Percentiles rank a stretch among this genome's conserved stretches.
phyloP scores from a whole-genome alignment of 163 green algal genomes.

The Scenedesmus sp. region DNA sequence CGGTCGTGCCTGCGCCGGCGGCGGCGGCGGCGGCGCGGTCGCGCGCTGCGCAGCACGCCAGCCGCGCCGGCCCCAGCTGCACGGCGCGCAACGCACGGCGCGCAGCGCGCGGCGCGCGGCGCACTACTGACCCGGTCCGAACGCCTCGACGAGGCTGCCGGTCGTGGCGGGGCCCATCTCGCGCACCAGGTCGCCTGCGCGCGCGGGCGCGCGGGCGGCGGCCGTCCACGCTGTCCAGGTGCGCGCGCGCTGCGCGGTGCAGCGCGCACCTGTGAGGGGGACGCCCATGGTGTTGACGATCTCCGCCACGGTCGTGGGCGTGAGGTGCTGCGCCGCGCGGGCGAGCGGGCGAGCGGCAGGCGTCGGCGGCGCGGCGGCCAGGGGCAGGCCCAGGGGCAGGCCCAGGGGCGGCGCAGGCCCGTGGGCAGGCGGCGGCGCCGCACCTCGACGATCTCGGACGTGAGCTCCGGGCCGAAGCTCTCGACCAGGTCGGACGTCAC shows the following conservation, averaged over 20 bases:
- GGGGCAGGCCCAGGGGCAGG: not conserved
- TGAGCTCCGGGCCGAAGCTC: slow-evolving; percentile 42
- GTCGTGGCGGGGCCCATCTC: not conserved
- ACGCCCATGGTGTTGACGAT: slow-evolving; percentile 33
- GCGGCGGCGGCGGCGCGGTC: too few species aligned
- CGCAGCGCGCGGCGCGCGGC: too few species aligned
- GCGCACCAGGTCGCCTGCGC: slow-evolving; percentile 31
- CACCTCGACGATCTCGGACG: slow-evolving; percentile 47
- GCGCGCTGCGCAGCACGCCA: too few species aligned
- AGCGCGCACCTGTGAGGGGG: slow-evolving; percentile 33
- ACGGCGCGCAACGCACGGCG: too few species aligned
- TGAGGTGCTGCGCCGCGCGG: slow-evolving; percentile 37
- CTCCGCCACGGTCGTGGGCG: slow-evolving; percentile 14
- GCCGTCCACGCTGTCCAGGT: too few species aligned
- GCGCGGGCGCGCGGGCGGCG: too few species aligned
- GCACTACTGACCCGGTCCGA: too few species aligned
- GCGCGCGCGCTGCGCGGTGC: too few species aligned
- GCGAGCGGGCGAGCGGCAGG: not conserved
- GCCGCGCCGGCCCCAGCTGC: too few species aligned
- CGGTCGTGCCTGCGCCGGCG: too few species aligned
- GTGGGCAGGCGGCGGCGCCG: not conserved
- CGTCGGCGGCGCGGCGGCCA: not conserved
- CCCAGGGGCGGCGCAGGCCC: not conserved
- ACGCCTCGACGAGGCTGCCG: not conserved
- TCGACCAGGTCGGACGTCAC: slow-evolving; percentile 43